These are phyloP conservation scores for Microsporum canis DNA, from an alignment of 2,329 filamentous ascomycete genomes.

Conservation along the genomic window DNA sequence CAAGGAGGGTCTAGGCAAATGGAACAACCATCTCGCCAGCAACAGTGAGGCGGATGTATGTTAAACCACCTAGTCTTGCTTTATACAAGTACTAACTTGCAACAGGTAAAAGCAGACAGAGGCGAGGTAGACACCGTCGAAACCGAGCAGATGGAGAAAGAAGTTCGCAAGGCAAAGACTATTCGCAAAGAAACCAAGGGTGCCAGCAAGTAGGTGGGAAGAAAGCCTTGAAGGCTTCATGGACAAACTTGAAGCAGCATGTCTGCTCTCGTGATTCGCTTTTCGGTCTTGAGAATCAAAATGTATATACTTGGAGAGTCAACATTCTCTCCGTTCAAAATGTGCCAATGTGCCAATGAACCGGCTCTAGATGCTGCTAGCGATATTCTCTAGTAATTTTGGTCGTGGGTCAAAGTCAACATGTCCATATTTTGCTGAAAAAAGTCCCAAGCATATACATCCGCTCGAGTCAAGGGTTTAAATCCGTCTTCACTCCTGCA, in stretches of 20 bases:
- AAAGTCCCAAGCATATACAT: not conserved
- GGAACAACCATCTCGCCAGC: not conserved
- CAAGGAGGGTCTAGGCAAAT: not conserved
- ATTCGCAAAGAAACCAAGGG: not conserved
- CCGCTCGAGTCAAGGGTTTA: not conserved
- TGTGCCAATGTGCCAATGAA: too few relatives aligned
- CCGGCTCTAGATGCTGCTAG: too few relatives aligned
- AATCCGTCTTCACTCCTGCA: not conserved
- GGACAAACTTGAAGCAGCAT: not conserved
- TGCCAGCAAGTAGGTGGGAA: not conserved
- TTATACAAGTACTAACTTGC: not conserved
- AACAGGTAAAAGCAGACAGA: slow-evolving; percentile 5
- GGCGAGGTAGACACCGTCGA: not conserved
- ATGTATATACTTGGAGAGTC: not conserved
- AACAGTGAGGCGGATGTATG: slow-evolving; percentile 5
- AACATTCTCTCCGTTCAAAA: not conserved
- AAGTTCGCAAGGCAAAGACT: not conserved
- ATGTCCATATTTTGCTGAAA: not conserved
- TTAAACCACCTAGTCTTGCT: not conserved
- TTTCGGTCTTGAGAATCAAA: not conserved
- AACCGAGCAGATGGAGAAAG: not conserved
- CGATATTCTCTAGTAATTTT: too few relatives aligned
- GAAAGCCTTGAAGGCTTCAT: too few relatives aligned
- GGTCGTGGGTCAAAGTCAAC: not conserved
- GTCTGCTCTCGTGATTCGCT: not conserved